These are phyloP conservation scores for Saccharomyces hybrid DNA, from an alignment of 1,139 yeast genomes.

Conservation along the genomic window DNA sequence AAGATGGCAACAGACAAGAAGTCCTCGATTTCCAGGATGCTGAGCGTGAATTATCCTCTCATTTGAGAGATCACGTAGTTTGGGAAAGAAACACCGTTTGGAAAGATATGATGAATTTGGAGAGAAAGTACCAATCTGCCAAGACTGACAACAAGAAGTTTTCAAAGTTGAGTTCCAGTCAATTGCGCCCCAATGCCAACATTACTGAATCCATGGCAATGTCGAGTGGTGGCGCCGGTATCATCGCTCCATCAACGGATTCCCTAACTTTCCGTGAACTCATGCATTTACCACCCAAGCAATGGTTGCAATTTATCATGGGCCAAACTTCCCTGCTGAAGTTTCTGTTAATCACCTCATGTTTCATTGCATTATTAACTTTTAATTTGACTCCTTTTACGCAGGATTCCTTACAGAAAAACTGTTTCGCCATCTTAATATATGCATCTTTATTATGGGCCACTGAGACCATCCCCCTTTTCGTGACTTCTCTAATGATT, in stretches of 20 bases:
- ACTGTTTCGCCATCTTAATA: conserved; percentile 76
- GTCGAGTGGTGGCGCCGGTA: background rate
- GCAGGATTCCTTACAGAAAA: conserved; percentile 57
- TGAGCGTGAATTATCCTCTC: conserved; percentile 60
- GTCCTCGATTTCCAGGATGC: conserved; percentile 34
- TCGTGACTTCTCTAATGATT: conserved; percentile 72
- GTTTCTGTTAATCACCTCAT: conserved; percentile 38
- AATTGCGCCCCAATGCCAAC: background rate
- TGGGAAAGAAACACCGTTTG: conserved; percentile 97
- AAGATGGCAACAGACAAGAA: conserved; percentile 1
- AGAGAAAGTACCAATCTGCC: conserved; percentile 59
- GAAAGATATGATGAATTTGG: conserved; percentile 91
- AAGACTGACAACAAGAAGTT: conserved; percentile 31
- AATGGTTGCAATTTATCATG: conserved; percentile 12
- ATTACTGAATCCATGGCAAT: background rate
- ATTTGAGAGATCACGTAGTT: conserved; percentile 83
- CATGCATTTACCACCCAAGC: conserved; percentile 9
- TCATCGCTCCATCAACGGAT: background rate
- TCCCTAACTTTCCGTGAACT: conserved; percentile 11
- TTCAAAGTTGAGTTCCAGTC: background rate
- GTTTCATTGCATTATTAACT: conserved; percentile 42
- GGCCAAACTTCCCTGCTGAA: conserved; percentile 33
- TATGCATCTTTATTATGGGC: conserved; percentile 88
- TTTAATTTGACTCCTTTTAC: conserved; percentile 49
- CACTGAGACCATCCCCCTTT: conserved; percentile 83